Evolutionary conservation across 176 grass and related monocot species (phyloP), one percentile per base, ranked within the genome.

Genomic region (Oropetium thomaeum): DNA sequence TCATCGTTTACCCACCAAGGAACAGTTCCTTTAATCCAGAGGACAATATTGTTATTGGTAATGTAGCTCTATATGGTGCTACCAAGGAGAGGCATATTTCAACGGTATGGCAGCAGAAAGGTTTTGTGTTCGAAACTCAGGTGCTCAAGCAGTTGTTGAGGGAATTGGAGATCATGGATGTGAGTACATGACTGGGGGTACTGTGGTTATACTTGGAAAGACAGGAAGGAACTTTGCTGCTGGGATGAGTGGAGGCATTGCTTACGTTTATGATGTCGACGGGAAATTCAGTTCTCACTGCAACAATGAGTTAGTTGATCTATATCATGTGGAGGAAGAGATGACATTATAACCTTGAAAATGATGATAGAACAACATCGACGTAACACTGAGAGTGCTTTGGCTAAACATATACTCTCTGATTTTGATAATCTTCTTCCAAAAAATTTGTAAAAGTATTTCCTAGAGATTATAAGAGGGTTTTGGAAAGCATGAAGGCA

Each of bases 161-260:
- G 89, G 89, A 22, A 80, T 92, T 30, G 89, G 89, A 0, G 85
- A 92, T 71, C 89, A 92, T 82, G 89, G 89, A 43, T 92, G 89
- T 19, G 89, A 92, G 78, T 92, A 92, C 57, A 92, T 92, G 89
- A 92, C 89, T 22, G 89, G 89, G 38, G 89, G 89, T 41, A 82
- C 40, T 71, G 85, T 70, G 37, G 89, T 88, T 38, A 85, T 92
- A 34, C 89, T 92, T 40, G 89, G 89, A 23, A 87, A 75, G 76
- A 92, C 89, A 70, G 89, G 89, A 29, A 81, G 80, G 37, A 92
- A 92, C 45, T 92, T 92, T 49, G 89, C 89, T 7, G 89, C 89
- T 52, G 89, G 89, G 13, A 92, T 92, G 89, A 88, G 85, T 71
- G 89, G 89, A 7, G 89, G 89, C 44, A 54, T 92, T 64, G 89